These are phyloP conservation scores for Boletus huronensis DNA, from an alignment of 768 basidiomycete genomes.

Conservation along the genomic window DNA sequence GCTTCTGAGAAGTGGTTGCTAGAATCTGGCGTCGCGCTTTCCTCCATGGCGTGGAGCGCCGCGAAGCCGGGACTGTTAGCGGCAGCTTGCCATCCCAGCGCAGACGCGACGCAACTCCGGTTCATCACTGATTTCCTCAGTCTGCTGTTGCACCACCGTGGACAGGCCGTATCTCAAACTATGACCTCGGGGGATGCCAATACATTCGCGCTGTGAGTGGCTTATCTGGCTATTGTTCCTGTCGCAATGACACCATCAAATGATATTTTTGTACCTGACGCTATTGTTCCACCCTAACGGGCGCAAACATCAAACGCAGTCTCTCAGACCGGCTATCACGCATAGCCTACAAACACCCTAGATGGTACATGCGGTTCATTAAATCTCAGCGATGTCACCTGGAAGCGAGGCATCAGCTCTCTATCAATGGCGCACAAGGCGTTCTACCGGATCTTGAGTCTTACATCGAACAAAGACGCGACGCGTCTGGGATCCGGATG, in stretches of 20 bases:
- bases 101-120: conserved; percentile 53
- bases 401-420: conserved; percentile 32
- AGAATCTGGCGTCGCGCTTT: conserved; percentile 20
- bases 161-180: conserved; percentile 19
- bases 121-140: conserved; percentile 50
- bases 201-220: conserved; percentile 23
- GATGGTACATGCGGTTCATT: conserved; percentile 44
- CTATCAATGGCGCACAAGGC: conserved; percentile 19
- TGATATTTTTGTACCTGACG: conserved; percentile 6
- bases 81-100: conserved; percentile 55
- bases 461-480: conserved; percentile 45
- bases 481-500: conserved; percentile 47
- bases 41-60: conserved; percentile 21
- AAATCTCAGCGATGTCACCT: conserved; percentile 33
- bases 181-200: conserved; percentile 4
- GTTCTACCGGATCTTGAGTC: conserved; percentile 41
- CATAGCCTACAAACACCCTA: conserved; percentile 31
- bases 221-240: background rate
- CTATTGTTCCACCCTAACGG: background rate
- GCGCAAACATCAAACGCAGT: conserved; percentile 23
- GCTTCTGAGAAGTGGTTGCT: conserved; percentile 30
- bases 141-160: conserved; percentile 38
- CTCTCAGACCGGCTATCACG: conserved; percentile 38
- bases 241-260: background rate
- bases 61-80: conserved; percentile 51